Evolutionary conservation across 23 red algal genomes (phyloP), one percentile per base, ranked within the genome.

Genomic region (Pyropia haitanensis): DNA sequence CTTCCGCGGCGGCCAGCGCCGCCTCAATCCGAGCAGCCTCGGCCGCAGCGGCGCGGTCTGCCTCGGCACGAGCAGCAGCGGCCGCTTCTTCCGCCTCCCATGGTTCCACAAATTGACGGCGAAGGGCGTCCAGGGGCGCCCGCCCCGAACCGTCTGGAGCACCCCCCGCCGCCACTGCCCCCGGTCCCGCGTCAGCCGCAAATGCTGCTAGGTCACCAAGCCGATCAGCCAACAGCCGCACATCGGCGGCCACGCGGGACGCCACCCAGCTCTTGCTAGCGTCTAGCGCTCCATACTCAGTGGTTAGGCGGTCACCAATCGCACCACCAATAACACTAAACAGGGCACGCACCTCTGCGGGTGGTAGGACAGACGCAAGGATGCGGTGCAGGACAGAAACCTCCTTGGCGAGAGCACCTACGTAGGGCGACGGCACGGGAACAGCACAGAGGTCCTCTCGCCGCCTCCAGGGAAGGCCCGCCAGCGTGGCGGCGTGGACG

Each of bases 351-450:
- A 75, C 79, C 52, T 84, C 79, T 15, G 54, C 60, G 26, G 28
- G 44, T 5, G 79, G 79, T 39, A 84, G 66, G 29, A 84, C 58
- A 16, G 70, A 75, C 79, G 69, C 73, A 16, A 88, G 54, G 51
- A 88, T 88, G 28, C 82, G 82, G 27, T 88, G 82, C 1, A 88
- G 60, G 34, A 88, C 73, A 34, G 72, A 64, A 0, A 71, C 68
- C 46, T 88, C 82, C 27, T 88, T 88, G 5, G 63, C 75, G 21
- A 88, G 61, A 3, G 82, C 72, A 7, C 59, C 59, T 3, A 75
- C 64, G 51, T 88, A 88, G 17, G 65, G 60, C 25, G 68, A 75
- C 49, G 82, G 82, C 19, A 71, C 75, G 33, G 75, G 71, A 70
- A 78, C 68, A 27, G 66, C 71, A 21, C 68, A 50, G 60, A 88